These are phyloP conservation scores for Phytophthora palmivora DNA, from an alignment of 352 stramenopile genomes.

Conservation along the genomic window DNA sequence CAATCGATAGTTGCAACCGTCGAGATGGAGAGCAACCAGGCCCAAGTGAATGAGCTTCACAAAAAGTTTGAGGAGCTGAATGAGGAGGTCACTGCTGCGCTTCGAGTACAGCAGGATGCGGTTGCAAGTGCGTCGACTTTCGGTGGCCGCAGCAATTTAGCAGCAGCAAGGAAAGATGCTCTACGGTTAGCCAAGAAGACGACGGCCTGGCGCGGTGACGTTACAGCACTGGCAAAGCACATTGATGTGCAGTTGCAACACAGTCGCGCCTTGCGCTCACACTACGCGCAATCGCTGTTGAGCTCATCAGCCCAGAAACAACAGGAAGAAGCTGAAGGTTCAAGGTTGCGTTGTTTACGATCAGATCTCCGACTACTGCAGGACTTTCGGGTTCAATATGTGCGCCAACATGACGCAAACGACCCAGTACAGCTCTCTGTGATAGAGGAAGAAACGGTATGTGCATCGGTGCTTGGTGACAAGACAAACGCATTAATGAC, in stretches of 20 bases:
- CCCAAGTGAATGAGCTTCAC: constrained; percentile 70
- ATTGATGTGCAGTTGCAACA: constrained; percentile 79
- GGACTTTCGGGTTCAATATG: constrained; percentile 59
- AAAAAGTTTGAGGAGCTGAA: constrained; percentile 80
- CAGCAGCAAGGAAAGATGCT: constrained; percentile 49
- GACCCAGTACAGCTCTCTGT: constrained; percentile 21
- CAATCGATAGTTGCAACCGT: not conserved
- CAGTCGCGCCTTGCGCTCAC: constrained; percentile 63
- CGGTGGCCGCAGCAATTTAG: constrained; percentile 16
- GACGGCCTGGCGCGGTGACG: constrained; percentile 76
- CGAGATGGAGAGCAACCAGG: constrained; percentile 51
- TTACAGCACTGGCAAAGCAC: constrained; percentile 72
- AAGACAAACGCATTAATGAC: not conserved
- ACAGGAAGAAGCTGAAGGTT: constrained; percentile 59
- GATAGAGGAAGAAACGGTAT: constrained; percentile 51
- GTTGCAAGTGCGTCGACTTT: constrained; percentile 32
- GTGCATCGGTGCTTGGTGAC: not conserved
- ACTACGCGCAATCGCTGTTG: constrained; percentile 62
- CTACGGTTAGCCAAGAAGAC: constrained; percentile 59
- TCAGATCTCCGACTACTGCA: constrained; percentile 74
- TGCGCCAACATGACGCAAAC: constrained; percentile 31
- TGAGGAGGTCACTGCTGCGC: constrained; percentile 64
- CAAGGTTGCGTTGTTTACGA: constrained; percentile 55
- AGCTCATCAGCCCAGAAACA: constrained; percentile 49
- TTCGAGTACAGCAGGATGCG: constrained; percentile 62